Evolutionary conservation across 2,329 filamentous ascomycete species (phyloP), one percentile per base, ranked within the genome.

Genomic region (Pseudocercospora pini-densiflorae): DNA sequence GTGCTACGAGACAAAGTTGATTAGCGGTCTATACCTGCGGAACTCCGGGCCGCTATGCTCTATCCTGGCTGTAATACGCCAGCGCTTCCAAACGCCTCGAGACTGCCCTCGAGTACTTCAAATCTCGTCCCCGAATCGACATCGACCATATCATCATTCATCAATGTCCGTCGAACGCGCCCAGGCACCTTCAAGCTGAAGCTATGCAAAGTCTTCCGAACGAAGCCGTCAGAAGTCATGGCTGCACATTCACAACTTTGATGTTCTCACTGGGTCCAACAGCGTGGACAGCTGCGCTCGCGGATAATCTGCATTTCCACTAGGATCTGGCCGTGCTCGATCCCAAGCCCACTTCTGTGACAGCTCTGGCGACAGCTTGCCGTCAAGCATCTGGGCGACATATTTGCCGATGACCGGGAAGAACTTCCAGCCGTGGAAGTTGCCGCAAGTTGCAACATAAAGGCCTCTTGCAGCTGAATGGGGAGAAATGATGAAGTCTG

Each of bases 331-430:
- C 23, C 86, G 78, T 72, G 87, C 84, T 12, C 88, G 82, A 74
- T 90, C 87, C 86, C 86, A 88, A 4, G 84, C 84, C 86, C 86
- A 88, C 70, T 82, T 83, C 59, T 77, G 71, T 57, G 73, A 72
- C 65, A 87, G 72, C 61, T 83, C 82, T 0, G 80, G 70, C 6
- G 79, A 75, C 19, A 88, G 74, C 14, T 64, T 61, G n/a, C 76
- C 76, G 31, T 79, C 77, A 23, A 79, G 66, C 76, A 79, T 77
- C 24, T 77, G 66, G 10, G 75, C 67, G 24, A 78, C 71, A 64
- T 79, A 78, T 65, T 76, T 77, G 57, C 77, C 77, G 21, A 79
- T 31, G 47, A 77, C 72, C 5, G 77, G 77, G 67, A 79, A 76
- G 73, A 78, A 79, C 65, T 79, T 79, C 73, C 73, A 79, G 55